A percentile compares a stretch with the other conserved stretches of the same genome.
Evolutionary conservation across 2,329 filamentous ascomycete genomes (phyloP).

Genomic region (Stagonosporopsis tanaceti): DNA sequence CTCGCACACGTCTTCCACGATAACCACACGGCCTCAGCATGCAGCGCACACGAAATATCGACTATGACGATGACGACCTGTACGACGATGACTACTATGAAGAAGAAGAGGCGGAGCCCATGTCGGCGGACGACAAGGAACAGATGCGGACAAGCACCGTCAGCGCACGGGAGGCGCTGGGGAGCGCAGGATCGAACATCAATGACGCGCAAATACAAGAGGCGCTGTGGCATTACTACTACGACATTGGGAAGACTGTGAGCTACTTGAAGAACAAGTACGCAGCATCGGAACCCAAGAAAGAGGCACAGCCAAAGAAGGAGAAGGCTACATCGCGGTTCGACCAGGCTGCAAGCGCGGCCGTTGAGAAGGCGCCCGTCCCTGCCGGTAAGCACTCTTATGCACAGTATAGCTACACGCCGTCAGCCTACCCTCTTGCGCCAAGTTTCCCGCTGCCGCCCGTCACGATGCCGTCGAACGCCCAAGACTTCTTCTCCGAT

Average conservation of each 20-base stretch:
- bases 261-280: slow-evolving; percentile 74
- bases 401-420: slow-evolving; percentile 21
- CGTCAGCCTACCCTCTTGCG: slow-evolving; percentile 25
- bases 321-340: slow-evolving; percentile 55
- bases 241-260: slow-evolving; percentile 86
- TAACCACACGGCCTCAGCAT: slow-evolving; percentile 23
- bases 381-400: slow-evolving; percentile 56
- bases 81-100: slow-evolving; percentile 59
- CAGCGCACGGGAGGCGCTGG: slow-evolving; percentile 72
- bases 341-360: slow-evolving; percentile 54
- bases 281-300: slow-evolving; percentile 33
- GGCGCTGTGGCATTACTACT: slow-evolving; percentile 94
- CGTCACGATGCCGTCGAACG: slow-evolving; percentile 38
- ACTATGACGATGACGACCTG: slow-evolving; percentile 61
- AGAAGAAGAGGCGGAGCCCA: slow-evolving; percentile 27
- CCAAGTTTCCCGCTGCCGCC: slow-evolving; percentile 40
- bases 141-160: slow-evolving; percentile 71
- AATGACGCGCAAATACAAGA: slow-evolving; percentile 82
- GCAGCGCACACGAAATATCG: slow-evolving; percentile 57
- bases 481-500: slow-evolving; percentile 76
- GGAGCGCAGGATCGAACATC: slow-evolving; percentile 64
- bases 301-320: slow-evolving; percentile 44
- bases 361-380: slow-evolving; percentile 50
- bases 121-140: slow-evolving; percentile 48
- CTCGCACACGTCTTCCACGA: neutral